Percentiles rank a stretch among this genome's conserved stretches.
phyloP scores from a whole-genome alignment of 2,329 filamentous ascomycete genomes.

The Penicillium brasilianum region DNA sequence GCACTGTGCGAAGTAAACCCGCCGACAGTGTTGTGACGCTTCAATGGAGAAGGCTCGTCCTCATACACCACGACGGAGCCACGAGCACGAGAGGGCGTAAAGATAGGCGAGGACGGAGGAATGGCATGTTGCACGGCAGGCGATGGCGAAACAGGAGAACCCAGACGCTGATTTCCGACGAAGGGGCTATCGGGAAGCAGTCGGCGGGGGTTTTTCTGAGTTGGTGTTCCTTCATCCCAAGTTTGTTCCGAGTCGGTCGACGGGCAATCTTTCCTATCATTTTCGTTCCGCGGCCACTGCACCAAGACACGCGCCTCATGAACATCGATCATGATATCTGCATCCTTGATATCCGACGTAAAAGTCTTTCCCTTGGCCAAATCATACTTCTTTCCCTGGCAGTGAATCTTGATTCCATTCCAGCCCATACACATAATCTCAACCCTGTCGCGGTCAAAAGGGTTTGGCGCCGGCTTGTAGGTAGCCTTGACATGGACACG shows the following conservation, averaged over 20 bases:
- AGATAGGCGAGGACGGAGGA: slow-evolving; percentile 47
- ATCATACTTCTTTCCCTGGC: slow-evolving; percentile 84
- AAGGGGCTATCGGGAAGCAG: slow-evolving; percentile 52
- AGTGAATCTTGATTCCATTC: slow-evolving; percentile 94
- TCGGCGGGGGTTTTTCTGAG: slow-evolving; percentile 38
- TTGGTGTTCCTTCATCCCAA: slow-evolving; percentile 65
- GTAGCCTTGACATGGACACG: slow-evolving; percentile 89
- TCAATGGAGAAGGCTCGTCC: slow-evolving; percentile 66
- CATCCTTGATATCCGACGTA: slow-evolving; percentile 82
- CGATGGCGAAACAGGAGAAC: slow-evolving; percentile 78
- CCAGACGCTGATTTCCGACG: slow-evolving; percentile 66
- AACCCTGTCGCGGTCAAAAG: slow-evolving; percentile 74
- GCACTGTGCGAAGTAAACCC: slow-evolving; percentile 40
- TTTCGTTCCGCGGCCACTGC: slow-evolving; percentile 73
- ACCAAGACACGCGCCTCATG: slow-evolving; percentile 89
- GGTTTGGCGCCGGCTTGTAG: slow-evolving; percentile 72
- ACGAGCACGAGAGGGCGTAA: slow-evolving; percentile 52
- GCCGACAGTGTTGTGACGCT: slow-evolving; percentile 37
- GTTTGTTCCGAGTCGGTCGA: slow-evolving; percentile 67
- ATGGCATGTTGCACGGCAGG: slow-evolving; percentile 57
- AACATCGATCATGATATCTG: slow-evolving; percentile 93
- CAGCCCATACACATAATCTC: slow-evolving; percentile 92
- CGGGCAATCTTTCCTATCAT: slow-evolving; percentile 55
- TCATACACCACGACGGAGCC: slow-evolving; percentile 70
- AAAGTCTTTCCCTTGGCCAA: slow-evolving; percentile 87